Conservation (phyloP, 306 rosid species). For the Nissolia schottii region DNA sequence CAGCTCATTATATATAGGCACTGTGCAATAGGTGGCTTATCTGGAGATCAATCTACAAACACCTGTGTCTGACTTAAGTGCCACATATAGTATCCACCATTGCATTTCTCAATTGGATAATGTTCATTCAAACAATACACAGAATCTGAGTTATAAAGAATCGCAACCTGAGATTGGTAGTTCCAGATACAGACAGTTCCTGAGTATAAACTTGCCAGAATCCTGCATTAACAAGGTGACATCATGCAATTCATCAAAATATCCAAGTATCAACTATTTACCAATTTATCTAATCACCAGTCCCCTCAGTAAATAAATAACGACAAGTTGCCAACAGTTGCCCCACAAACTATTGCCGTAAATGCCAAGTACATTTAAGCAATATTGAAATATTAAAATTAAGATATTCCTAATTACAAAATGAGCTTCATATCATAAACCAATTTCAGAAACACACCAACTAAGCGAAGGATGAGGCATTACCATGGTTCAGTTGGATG, state of each 20-base stretch:
- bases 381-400: not conserved
- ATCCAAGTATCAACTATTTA: not conserved
- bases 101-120: constrained; percentile 10
- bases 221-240: constrained; percentile 50
- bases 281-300: not conserved
- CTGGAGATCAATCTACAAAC: constrained; percentile 35
- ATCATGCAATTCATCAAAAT: constrained; percentile 13
- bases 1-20: constrained; percentile 26
- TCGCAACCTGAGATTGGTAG: constrained; percentile 89
- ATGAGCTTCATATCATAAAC: not conserved
- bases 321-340: not conserved
- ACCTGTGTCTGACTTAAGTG: constrained; percentile 60
- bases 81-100: constrained; percentile 18
- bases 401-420: not conserved
- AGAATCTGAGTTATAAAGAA: not conserved
- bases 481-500: constrained; percentile 99
- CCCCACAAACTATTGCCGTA: not conserved
- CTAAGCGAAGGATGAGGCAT: not conserved
- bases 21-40: constrained; percentile 56
- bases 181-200: constrained; percentile 98
- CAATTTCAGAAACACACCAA: constrained; percentile 9
- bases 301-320: not conserved
- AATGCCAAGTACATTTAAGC: not conserved
- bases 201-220: constrained; percentile 89
- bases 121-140: not conserved